Evolutionary conservation across 108 stramenopile genomes (phyloP).

Genomic region (Chaetoceros muelleri): DNA sequence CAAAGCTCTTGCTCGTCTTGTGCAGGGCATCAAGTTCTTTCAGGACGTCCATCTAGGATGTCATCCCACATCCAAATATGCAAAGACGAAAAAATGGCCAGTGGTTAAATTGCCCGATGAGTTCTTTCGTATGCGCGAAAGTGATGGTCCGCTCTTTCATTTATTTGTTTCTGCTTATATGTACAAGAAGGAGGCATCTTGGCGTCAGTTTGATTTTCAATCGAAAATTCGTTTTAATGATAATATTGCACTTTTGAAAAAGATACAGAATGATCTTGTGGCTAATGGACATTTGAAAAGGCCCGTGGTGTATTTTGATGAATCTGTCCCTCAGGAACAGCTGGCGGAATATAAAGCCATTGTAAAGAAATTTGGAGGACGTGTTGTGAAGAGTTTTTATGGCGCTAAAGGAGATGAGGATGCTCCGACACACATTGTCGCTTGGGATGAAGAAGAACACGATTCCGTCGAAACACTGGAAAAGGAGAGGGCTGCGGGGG

Average conservation of each 20-base stretch:
- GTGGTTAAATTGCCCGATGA: background rate
- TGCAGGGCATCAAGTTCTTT: background rate
- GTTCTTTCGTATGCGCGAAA: background rate
- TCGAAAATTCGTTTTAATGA: background rate
- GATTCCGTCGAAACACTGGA: conserved; percentile 16
- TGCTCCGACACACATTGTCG: conserved; percentile 17
- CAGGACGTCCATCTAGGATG: background rate
- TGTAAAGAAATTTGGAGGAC: background rate
- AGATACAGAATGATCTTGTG: background rate
- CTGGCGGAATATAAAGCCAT: background rate
- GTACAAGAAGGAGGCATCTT: background rate
- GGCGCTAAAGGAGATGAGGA: background rate
- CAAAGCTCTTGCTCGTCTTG: background rate
- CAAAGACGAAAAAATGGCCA: background rate
- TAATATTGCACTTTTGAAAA: background rate
- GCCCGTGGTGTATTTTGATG: conserved; percentile 1
- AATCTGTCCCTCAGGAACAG: background rate
- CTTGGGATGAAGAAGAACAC: conserved; percentile 28
- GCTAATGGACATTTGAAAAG: background rate
- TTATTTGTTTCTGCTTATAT: background rate
- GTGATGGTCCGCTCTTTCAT: background rate
- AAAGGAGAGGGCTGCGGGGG: conserved; percentile 11
- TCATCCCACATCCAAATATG: background rate
- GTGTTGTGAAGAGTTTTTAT: background rate
- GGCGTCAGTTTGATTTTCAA: background rate